These are phyloP conservation scores for Penicillium dipodomyicola DNA, from an alignment of 495 filamentous ascomycete genomes.

Conservation along the genomic window DNA sequence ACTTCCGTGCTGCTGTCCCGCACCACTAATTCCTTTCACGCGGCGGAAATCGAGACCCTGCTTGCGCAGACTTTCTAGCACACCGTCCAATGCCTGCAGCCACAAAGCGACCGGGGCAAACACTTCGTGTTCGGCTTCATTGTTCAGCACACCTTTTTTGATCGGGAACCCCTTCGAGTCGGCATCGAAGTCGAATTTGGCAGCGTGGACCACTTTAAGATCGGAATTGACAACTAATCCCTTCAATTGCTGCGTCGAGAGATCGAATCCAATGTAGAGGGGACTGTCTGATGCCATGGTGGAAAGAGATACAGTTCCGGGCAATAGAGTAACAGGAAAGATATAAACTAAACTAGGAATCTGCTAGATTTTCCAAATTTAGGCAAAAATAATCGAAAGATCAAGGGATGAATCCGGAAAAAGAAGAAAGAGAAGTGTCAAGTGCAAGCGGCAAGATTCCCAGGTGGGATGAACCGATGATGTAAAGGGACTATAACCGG, in stretches of 20 bases:
- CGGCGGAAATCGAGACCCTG: constrained; percentile 72
- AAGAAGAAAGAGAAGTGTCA: not conserved
- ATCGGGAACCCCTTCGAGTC: constrained; percentile 73
- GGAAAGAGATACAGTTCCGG: not conserved
- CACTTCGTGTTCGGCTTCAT: constrained; percentile 78
- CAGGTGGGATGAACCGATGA: constrained; percentile 3
- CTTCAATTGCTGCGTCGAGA: constrained; percentile 96
- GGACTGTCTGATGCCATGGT: constrained; percentile 48
- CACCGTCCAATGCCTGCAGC: constrained; percentile 86
- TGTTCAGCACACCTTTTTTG: constrained; percentile 81
- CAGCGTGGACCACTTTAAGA: constrained; percentile 43
- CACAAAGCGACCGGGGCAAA: constrained; percentile 92
- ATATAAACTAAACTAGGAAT: not conserved
- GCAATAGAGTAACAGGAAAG: not conserved
- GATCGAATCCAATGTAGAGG: constrained; percentile 89
- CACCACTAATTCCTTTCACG: constrained; percentile 81
- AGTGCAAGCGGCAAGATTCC: constrained; percentile 4
- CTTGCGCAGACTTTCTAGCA: constrained; percentile 68
- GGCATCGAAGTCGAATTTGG: constrained; percentile 66
- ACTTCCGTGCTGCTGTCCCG: constrained; percentile 95
- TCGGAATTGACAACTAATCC: constrained; percentile 78
- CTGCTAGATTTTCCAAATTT: not conserved
- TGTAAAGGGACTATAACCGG: constrained; percentile 12
- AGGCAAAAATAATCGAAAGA: not conserved
- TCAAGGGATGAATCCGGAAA: not conserved